Evolutionary conservation across 1,284 basidiomycete species (phyloP).

Genomic region (Xerocomus minutiporus): DNA sequence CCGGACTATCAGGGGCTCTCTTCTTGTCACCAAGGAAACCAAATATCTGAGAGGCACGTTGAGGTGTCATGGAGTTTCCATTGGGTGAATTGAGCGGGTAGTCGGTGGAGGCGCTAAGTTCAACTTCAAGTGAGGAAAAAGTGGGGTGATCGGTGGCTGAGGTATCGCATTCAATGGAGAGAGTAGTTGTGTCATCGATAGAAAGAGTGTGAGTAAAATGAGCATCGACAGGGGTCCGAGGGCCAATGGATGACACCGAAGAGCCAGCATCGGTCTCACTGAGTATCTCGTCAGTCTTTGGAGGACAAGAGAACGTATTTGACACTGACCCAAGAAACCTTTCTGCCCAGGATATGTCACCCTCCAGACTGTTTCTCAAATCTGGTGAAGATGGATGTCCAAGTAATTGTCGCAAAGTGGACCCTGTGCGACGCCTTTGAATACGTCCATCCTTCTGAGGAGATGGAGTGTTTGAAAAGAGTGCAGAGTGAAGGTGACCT

Average conservation of each 20-base stretch:
- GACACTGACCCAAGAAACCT: conserved; percentile 57
- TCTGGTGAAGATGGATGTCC: conserved; percentile 45
- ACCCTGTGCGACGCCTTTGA: conserved; percentile 57
- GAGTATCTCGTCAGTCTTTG: conserved; percentile 6
- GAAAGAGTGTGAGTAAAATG: conserved; percentile 34
- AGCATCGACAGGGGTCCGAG: conserved; percentile 42
- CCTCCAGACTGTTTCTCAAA: conserved; percentile 39
- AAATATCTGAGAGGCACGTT: conserved; percentile 65
- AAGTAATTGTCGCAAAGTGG: conserved; percentile 66
- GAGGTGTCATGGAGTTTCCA: conserved; percentile 45
- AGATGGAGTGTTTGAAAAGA: conserved; percentile 60
- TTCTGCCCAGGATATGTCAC: conserved; percentile 79
- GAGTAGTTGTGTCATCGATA: conserved; percentile 33
- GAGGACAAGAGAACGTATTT: not conserved
- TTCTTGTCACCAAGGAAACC: conserved; percentile 53
- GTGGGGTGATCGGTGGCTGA: conserved; percentile 43
- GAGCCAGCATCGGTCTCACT: conserved; percentile 48
- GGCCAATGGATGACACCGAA: conserved; percentile 44
- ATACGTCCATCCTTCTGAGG: conserved; percentile 41
- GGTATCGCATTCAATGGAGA: conserved; percentile 45
- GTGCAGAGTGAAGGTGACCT: conserved; percentile 53
- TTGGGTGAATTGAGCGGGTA: conserved; percentile 30
- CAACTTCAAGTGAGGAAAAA: conserved; percentile 69
- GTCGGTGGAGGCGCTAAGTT: conserved; percentile 50
- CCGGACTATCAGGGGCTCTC: conserved; percentile 31